A percentile compares a stretch with the other conserved stretches of the same genome.
phyloP scores from a whole-genome alignment of 495 filamentous ascomycete species.

The Aspergillus sclerotioniger region DNA sequence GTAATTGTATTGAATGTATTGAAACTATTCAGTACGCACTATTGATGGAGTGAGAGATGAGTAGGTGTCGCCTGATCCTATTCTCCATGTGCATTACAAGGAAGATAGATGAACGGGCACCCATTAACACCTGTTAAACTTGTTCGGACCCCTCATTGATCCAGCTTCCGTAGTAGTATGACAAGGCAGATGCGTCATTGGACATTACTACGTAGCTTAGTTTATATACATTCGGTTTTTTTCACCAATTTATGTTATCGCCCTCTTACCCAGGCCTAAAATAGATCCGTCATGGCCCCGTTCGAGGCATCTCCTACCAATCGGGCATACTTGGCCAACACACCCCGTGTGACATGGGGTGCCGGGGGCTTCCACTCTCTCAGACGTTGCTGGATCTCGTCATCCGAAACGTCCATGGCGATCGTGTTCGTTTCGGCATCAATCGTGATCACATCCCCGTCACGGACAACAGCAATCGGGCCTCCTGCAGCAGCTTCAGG shows the following conservation, averaged over 20 bases:
- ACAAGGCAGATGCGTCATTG: not conserved
- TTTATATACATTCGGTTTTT: not conserved
- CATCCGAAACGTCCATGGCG: slow-evolving; percentile 69
- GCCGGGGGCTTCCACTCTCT: slow-evolving; percentile 71
- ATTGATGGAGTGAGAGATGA: too few species aligned
- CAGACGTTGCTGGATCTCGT: slow-evolving; percentile 67
- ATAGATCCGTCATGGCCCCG: slow-evolving; percentile 59
- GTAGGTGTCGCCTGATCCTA: too few species aligned
- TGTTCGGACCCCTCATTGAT: too few species aligned
- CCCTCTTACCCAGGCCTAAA: slow-evolving; percentile 17
- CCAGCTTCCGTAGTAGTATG: not conserved
- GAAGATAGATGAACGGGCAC: too few species aligned
- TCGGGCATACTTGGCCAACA: slow-evolving; percentile 84
- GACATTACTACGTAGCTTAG: not conserved
- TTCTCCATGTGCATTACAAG: too few species aligned
- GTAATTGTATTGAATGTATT: too few species aligned
- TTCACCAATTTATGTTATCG: not conserved
- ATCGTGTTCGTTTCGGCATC: slow-evolving; percentile 77
- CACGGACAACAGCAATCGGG: slow-evolving; percentile 73
- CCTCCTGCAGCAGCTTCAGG: slow-evolving; percentile 86
- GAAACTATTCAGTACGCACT: too few species aligned
- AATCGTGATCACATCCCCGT: slow-evolving; percentile 86
- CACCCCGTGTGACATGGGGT: slow-evolving; percentile 77
- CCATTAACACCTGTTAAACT: too few species aligned
- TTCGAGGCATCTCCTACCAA: slow-evolving; percentile 73